Conservation (phyloP, 345 rosid species). For the Populus deltoides region DNA sequence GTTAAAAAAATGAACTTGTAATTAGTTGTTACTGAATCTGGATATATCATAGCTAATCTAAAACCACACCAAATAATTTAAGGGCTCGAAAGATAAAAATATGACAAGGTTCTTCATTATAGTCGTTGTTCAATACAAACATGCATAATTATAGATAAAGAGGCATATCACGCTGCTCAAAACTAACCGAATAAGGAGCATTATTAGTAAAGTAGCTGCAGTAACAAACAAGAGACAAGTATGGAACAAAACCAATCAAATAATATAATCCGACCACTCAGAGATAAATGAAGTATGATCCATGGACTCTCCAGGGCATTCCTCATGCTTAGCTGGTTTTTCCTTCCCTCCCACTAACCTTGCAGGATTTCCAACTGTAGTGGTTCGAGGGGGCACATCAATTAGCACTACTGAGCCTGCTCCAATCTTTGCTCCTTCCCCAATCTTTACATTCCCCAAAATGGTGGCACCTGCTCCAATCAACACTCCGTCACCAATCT, state of each 20-base stretch:
- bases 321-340: constrained; percentile 57
- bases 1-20: too few relatives aligned
- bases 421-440: constrained; percentile 88
- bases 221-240: too few relatives aligned
- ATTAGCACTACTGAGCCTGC: constrained; percentile 89
- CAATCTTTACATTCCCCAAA: constrained; percentile 76
- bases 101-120: too few relatives aligned
- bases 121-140: too few relatives aligned
- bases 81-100: too few relatives aligned
- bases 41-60: too few relatives aligned
- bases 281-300: constrained; percentile 92
- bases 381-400: constrained; percentile 70
- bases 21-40: too few relatives aligned
- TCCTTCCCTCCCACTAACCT: constrained; percentile 91
- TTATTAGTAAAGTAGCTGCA: too few relatives aligned
- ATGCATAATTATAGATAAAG: too few relatives aligned
- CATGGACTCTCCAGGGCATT: constrained; percentile 91
- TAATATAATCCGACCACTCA: constrained; percentile 87
- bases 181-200: too few relatives aligned
- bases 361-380: constrained; percentile 93
- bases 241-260: constrained; percentile 22
- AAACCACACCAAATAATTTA: too few relatives aligned
- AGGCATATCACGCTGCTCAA: too few relatives aligned
- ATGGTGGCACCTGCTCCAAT: constrained; percentile 95
- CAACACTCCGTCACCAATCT: constrained; percentile 90